Evolutionary conservation across 139 green algal genomes (phyloP), one percentile per base, ranked within the genome.

Genomic region (Haematococcus lacustris): DNA sequence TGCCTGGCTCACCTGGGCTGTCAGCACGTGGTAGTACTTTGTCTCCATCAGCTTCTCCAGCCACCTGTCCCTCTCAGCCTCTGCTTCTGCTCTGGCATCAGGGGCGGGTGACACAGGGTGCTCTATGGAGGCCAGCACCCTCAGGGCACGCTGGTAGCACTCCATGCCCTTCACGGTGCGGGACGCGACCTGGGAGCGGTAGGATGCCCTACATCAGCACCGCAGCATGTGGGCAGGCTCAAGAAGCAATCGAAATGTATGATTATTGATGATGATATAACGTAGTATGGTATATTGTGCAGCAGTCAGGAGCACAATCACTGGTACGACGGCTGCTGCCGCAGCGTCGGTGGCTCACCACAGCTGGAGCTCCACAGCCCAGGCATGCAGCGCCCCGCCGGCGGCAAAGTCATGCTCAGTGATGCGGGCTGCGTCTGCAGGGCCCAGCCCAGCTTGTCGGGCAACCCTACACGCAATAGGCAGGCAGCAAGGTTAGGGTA

Each of bases 21-120:
- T 74, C 38, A 93, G 83, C 7, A 95, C 82, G 72, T 93, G 91
- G n/a, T 79, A 80, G 78, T 89, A 95, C 79, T 94, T 95, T 40
- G 71, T 66, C 26, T 73, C 68, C n/a, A 87, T 82, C 34, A 94
- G 75, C 34, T 66, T 41, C 23, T 78, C 66, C 37, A 79, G 40
- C 75, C 77, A 80, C 32, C 62, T 62, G 32, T 75, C 65, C 40
- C 75, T 66, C 38, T 81, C n/a, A n/a, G n/a, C n/a, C n/a, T n/a
- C n/a, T n/a, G n/a, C n/a, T n/a, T n/a, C n/a, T n/a, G n/a, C n/a
- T n/a, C n/a, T n/a, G n/a, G n/a, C n/a, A n/a, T n/a, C n/a, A n/a
- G n/a, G 60, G 9, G 9, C 53, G 17, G 30, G 7, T 37, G 41
- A 37, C 17, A 30, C 25, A 25, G 76, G 76, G 68, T 79, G 73